These are phyloP conservation scores for Marasmius oreades DNA, from an alignment of 1,284 basidiomycete genomes.

Conservation along the genomic window DNA sequence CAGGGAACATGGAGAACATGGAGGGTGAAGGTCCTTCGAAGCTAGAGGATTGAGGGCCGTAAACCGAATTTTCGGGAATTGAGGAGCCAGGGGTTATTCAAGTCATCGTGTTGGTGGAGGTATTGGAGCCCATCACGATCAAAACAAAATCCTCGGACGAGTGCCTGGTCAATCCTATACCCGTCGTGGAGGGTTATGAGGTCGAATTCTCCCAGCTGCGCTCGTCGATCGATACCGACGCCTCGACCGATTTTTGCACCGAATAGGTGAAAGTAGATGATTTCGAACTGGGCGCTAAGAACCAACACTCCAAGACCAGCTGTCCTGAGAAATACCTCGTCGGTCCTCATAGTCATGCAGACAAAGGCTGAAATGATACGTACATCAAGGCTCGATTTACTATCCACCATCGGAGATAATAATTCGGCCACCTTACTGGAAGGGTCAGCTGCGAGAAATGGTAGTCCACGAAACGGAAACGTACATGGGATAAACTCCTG, in stretches of 20 bases:
- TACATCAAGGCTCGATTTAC: slow-evolving; percentile 37
- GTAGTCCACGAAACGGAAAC: slow-evolving; percentile 4
- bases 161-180: slow-evolving; percentile 35
- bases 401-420: slow-evolving; percentile 46
- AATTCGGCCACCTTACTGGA: slow-evolving; percentile 34
- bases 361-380: neutral
- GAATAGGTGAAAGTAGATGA: slow-evolving; percentile 40
- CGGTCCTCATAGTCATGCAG: neutral
- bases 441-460: neutral
- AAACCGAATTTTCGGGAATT: slow-evolving; percentile 34
- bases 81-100: slow-evolving; percentile 37
- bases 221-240: slow-evolving; percentile 34
- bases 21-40: slow-evolving; percentile 36
- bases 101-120: slow-evolving; percentile 40
- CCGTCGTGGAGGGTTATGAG: slow-evolving; percentile 39
- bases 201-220: slow-evolving; percentile 38
- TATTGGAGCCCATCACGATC: slow-evolving; percentile 37
- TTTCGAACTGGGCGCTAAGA: slow-evolving; percentile 32
- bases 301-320: slow-evolving; percentile 39
- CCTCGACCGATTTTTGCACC: slow-evolving; percentile 38
- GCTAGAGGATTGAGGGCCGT: slow-evolving; percentile 42
- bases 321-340: slow-evolving; percentile 17
- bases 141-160: slow-evolving; percentile 40
- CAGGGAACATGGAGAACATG: slow-evolving; percentile 30
- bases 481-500: slow-evolving; percentile 37